Evolutionary conservation across 2,329 filamentous ascomycete species (phyloP).

Genomic region (Hymenoscyphus repandus): DNA sequence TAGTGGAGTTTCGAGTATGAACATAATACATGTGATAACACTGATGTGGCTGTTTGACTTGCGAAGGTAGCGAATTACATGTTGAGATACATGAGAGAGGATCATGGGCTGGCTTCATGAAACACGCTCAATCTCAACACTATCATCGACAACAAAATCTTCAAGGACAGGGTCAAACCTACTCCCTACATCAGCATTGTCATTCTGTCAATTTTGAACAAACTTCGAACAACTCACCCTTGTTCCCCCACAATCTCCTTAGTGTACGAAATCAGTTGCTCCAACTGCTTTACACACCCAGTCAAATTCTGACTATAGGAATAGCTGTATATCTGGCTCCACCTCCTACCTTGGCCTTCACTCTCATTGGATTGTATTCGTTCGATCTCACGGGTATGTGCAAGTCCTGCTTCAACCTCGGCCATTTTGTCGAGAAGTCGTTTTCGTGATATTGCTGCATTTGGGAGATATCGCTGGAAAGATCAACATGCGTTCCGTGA

Average conservation of each 20-base stretch:
- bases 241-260: slow-evolving; percentile 54
- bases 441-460: slow-evolving; percentile 47
- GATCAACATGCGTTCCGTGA: neutral
- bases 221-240: slow-evolving; percentile 25
- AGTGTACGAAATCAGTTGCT: slow-evolving; percentile 49
- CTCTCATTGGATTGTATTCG: slow-evolving; percentile 8
- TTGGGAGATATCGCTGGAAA: slow-evolving; percentile 46
- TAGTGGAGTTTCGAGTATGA: too few species aligned
- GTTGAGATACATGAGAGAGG: too few species aligned
- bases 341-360: slow-evolving; percentile 37
- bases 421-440: slow-evolving; percentile 46
- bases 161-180: too few species aligned
- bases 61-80: too few species aligned
- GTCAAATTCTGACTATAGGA: slow-evolving; percentile 49
- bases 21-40: too few species aligned
- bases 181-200: neutral
- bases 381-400: slow-evolving; percentile 4
- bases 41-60: too few species aligned
- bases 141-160: too few species aligned
- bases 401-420: slow-evolving; percentile 39
- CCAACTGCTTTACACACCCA: slow-evolving; percentile 47
- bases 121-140: too few species aligned
- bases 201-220: neutral
- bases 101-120: too few species aligned
- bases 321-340: slow-evolving; percentile 53